A percentile compares a stretch with the other conserved stretches of the same genome.
phyloP scores from a whole-genome alignment of 2,329 filamentous ascomycete genomes.

The Phialemonium atrogriseum region DNA sequence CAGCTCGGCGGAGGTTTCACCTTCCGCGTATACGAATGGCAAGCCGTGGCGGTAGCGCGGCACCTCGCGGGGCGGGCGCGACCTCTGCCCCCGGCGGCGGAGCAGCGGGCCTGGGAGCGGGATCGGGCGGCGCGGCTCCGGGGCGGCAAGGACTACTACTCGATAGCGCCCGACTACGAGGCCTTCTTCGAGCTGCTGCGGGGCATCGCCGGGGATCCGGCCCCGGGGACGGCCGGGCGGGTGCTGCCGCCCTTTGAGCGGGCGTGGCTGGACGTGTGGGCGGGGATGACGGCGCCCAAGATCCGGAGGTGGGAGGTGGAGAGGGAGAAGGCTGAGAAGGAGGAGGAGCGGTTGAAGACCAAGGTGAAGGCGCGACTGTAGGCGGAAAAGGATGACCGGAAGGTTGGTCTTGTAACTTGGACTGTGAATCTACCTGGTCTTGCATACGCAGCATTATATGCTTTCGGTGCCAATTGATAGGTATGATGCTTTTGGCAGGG shows the following conservation, averaged over 20 bases:
- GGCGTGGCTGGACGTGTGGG: conserved; percentile 25
- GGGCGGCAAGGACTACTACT: conserved; percentile 25
- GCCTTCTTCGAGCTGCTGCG: conserved; percentile 30
- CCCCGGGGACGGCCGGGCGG: conserved; percentile 25
- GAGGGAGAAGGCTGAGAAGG: conserved; percentile 18
- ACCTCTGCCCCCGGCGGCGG: conserved; percentile 37
- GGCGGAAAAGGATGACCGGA: too few relatives aligned
- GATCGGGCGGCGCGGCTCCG: conserved; percentile 31
- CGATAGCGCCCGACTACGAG: conserved; percentile 24
- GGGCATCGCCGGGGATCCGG: conserved; percentile 31
- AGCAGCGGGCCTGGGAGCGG: conserved; percentile 48
- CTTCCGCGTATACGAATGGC: conserved; percentile 63
- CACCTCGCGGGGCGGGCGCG: conserved; percentile 46
- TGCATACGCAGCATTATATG: too few relatives aligned
- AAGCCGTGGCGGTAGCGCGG: conserved; percentile 53
- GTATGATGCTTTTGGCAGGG: too few relatives aligned
- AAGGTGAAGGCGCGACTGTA: too few relatives aligned
- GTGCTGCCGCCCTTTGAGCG: conserved; percentile 31
- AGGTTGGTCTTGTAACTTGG: too few relatives aligned
- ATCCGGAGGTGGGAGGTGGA: conserved; percentile 19
- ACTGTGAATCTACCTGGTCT: too few relatives aligned
- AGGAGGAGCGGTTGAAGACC: conserved; percentile 9
- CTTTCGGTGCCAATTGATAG: too few relatives aligned
- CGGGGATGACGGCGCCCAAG: conserved; percentile 20
- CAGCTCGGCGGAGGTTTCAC: conserved; percentile 49